Base-by-base conservation (phyloP, 2,329 filamentous ascomycete genomes). In the Colletotrichum limetticola region DNA sequence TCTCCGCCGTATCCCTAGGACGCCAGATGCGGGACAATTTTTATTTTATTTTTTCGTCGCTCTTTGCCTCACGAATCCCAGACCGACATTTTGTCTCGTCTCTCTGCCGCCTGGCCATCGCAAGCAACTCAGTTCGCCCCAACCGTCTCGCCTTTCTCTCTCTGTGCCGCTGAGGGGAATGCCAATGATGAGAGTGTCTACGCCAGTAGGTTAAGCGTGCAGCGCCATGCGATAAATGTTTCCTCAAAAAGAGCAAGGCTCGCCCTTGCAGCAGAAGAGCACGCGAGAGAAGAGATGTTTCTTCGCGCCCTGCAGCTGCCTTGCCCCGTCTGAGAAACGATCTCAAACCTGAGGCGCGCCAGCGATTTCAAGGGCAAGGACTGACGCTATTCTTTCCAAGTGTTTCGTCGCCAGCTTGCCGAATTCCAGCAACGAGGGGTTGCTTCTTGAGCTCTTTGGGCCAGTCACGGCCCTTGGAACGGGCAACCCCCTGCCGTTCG, bases 21-120 rank as follows among this genome's bases (percentile, higher is more conserved):
- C 42, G 24, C 61, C 30, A 55, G 8, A 60, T 72, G 32, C 37
- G 52, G 35, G 26, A 58, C 56, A 71, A 59, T 65, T 42, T 32
- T 52, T 58, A 35, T 53, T 62, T 56, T 74, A 55, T 65, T 32
- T 37, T 52, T 46, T 35, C 28, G 24, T 35, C 28, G 24, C 59
- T 58, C 42, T 67, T 42, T 56, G 14, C 19, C 53, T 16, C 22
- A 8, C 24, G 16, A 52, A 53, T 49, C 35, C 66, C 71, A 71
- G 71, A 73, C 71, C 71, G 71, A 73, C 71, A 64, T 70, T 71
- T 66, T 73, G 71, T 24, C 28, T 61, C 56, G 46, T 73, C 37
- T 37, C 32, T 42, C 37, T 16, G 5, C 37, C 67, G 37, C 61
- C 60, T 28, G 56, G 24, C 49, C 61, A 61, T 66, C 9, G 46